Evolutionary conservation across 129 eudicot genomes (phyloP).

Genomic region (Arctium lappa): DNA sequence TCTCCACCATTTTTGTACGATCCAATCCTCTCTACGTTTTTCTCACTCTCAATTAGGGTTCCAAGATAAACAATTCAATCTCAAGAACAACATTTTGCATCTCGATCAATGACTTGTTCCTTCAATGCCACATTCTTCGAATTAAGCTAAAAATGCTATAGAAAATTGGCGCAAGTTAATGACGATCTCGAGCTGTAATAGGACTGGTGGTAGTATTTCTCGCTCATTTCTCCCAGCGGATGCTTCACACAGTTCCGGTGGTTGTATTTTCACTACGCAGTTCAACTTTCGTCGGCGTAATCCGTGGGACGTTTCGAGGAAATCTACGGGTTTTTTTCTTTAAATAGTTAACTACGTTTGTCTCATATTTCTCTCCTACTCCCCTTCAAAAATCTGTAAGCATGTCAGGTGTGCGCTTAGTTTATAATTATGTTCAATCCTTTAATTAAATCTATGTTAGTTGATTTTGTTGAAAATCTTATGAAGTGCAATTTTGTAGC

Average conservation of each 20-base stretch:
- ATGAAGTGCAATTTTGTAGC: not conserved
- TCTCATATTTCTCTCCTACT: constrained; percentile 46
- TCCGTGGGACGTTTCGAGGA: constrained; percentile 40
- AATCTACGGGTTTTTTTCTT: constrained; percentile 24
- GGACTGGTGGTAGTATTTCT: not conserved
- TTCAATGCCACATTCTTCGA: constrained; percentile 4
- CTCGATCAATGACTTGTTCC: constrained; percentile 5
- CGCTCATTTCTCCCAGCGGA: not conserved
- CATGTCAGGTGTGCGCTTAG: not conserved
- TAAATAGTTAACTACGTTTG: constrained; percentile 39
- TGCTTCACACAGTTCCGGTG: constrained; percentile 10
- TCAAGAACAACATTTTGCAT: constrained; percentile 9
- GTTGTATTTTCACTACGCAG: constrained; percentile 2
- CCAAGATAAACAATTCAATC: not conserved
- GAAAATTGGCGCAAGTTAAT: constrained; percentile 15
- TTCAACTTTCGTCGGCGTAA: constrained; percentile 16
- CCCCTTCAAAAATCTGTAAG: constrained; percentile 45
- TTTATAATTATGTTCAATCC: not conserved
- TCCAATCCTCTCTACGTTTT: not conserved
- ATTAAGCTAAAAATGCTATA: constrained; percentile 38
- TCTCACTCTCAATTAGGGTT: not conserved
- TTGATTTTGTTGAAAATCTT: not conserved
- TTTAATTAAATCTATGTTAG: not conserved
- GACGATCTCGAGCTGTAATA: constrained; percentile 12
- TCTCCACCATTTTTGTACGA: not conserved